Base-by-base conservation (phyloP, 1,139 yeast species). In the Sugiyamaella novakii region DNA sequence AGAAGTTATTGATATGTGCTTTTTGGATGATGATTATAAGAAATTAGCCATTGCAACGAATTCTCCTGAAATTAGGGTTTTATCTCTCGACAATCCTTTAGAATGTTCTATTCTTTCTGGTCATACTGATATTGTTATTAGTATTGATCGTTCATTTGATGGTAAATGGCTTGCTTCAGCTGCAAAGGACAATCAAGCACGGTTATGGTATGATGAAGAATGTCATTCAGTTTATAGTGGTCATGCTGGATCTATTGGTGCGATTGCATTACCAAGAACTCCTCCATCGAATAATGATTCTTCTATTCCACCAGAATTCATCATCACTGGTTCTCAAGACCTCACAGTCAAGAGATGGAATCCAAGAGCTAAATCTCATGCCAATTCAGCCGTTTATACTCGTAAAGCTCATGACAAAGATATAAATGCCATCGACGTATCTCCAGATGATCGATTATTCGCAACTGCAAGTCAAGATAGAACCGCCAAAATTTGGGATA, bases 401-500 rank as follows among this genome's bases (percentile, higher is more conserved):
- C 80, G 97, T 72, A 81, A 92, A 62, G 98, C 97, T 0, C 99
- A 92, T 67, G 98, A 92, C 49, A 92, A 92, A 66, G 97, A 92
- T 67, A 91, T 92, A 52, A 94, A 92, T 63, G 80, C 94, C 2
- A 71, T 94, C 46, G 96, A 88, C 56, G 75, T 92, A 2, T 78
- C 97, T 5, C 96, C 97, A 10, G 89, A 91, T 62, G 95, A 92
- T 67, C 85, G 84, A 56, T 74, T 76, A 54, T 82, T 92, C 62
- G 98, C 96, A 1, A 85, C 97, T 3, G 98, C 96, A 1, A 87
- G 96, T n/a, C 95, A 87, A 66, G 99, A 92, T 66, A 87, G 91
- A 61, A 77, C 91, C 2, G 94, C 86, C 54, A 92, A 94, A 66
- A 72, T 92, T 3, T 94, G 98, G 98, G 83, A 86, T 61, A 63